These are phyloP conservation scores for Debaryomyces sp. DNA, from an alignment of 1,139 yeast species.

Conservation along the genomic window DNA sequence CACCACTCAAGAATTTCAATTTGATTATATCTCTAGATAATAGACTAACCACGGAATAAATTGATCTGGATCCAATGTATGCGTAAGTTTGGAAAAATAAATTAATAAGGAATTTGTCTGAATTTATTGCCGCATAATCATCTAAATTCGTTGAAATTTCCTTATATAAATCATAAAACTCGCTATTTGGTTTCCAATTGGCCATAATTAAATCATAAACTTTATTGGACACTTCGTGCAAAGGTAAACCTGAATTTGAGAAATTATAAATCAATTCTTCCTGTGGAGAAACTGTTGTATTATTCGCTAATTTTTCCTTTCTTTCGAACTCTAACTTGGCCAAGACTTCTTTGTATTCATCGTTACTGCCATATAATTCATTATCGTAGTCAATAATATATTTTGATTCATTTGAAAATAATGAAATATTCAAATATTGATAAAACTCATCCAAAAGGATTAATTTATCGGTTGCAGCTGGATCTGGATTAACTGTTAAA, in stretches of 20 bases:
- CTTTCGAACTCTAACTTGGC: constrained; percentile 34
- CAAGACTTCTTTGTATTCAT: constrained; percentile 29
- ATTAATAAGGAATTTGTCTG: constrained; percentile 55
- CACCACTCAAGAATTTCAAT: constrained; percentile 47
- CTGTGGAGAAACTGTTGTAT: constrained; percentile 37
- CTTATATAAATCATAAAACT: constrained; percentile 37
- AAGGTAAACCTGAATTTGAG: constrained; percentile 40
- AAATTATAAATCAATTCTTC: constrained; percentile 45
- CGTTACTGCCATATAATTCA: constrained; percentile 38
- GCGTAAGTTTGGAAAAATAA: constrained; percentile 73
- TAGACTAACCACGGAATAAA: constrained; percentile 81
- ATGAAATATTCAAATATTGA: constrained; percentile 56
- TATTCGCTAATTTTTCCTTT: constrained; percentile 28
- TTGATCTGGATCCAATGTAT: constrained; percentile 84
- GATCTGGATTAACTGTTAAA: constrained; percentile 46
- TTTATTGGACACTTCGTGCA: constrained; percentile 38
- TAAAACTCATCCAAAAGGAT: constrained; percentile 58
- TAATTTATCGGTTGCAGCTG: constrained; percentile 27
- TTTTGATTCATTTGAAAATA: constrained; percentile 31
- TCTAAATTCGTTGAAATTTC: constrained; percentile 29
- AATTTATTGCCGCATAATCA: constrained; percentile 29
- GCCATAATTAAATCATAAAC: constrained; percentile 47
- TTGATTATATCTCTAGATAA: constrained; percentile 58
- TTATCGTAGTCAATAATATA: constrained; percentile 38
- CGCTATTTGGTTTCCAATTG: constrained; percentile 44